Conservation (phyloP, 495 filamentous ascomycete species). For the Penicillium angulare region DNA sequence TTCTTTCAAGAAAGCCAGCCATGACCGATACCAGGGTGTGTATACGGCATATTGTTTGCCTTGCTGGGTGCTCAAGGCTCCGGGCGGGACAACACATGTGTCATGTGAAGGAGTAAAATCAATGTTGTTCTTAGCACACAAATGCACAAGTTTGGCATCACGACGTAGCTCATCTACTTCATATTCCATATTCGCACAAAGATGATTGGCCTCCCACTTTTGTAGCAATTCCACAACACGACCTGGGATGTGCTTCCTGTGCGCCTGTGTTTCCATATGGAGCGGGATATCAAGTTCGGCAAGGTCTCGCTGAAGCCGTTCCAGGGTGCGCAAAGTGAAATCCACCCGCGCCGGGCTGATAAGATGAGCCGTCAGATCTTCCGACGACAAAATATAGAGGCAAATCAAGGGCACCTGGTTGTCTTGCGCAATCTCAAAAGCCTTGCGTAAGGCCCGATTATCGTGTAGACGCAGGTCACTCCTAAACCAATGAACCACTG, state of each 20-base stretch:
- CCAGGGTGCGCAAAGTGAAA: slow-evolving; percentile 70
- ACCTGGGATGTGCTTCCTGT: slow-evolving; percentile 58
- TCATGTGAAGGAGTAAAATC: slow-evolving; percentile 69
- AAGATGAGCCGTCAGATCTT: slow-evolving; percentile 83
- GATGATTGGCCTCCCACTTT: slow-evolving; percentile 68
- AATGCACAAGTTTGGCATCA: slow-evolving; percentile 63
- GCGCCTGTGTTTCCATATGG: slow-evolving; percentile 68
- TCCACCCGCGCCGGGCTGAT: slow-evolving; percentile 73
- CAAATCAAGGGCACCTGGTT: slow-evolving; percentile 66
- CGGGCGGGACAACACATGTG: slow-evolving; percentile 78
- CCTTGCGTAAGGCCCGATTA: slow-evolving; percentile 69
- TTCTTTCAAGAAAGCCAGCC: slow-evolving; percentile 68
- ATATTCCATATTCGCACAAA: slow-evolving; percentile 59
- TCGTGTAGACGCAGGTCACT: slow-evolving; percentile 72
- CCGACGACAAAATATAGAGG: slow-evolving; percentile 78
- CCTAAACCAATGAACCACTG: slow-evolving; percentile 92
- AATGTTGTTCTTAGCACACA: slow-evolving; percentile 59
- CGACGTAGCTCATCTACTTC: slow-evolving; percentile 63
- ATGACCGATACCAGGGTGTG: slow-evolving; percentile 75
- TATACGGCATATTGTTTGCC: slow-evolving; percentile 85
- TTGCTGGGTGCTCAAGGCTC: slow-evolving; percentile 55
- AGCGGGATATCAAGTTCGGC: slow-evolving; percentile 74
- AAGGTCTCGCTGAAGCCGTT: slow-evolving; percentile 63
- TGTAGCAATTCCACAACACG: slow-evolving; percentile 68
- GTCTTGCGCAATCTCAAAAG: slow-evolving; percentile 63